Evolutionary conservation across 768 basidiomycete species (phyloP).

Genomic region (Roridomyces roridus): DNA sequence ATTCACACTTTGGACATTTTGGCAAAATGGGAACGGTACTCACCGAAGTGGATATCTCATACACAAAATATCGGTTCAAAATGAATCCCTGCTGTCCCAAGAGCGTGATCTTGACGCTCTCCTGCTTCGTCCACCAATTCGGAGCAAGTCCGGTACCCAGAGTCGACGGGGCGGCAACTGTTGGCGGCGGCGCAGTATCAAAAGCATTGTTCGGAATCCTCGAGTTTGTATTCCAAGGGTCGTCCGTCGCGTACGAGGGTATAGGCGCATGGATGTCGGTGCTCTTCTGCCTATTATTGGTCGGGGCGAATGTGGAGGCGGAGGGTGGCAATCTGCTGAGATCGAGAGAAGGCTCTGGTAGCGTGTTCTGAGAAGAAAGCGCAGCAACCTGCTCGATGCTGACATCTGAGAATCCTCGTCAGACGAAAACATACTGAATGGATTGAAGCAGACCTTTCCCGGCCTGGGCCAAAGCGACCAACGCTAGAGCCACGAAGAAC

Average conservation of each 20-base stretch:
- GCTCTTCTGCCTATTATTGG: conserved; percentile 51
- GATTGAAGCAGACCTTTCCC: conserved; percentile 64
- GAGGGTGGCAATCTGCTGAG: conserved; percentile 62
- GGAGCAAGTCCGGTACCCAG: conserved; percentile 75
- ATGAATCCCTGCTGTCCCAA: conserved; percentile 93
- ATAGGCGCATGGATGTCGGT: conserved; percentile 46
- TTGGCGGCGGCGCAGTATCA: conserved; percentile 30
- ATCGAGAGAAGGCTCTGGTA: conserved; percentile 78
- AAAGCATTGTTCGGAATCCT: conserved; percentile 40
- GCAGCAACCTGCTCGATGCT: conserved; percentile 83
- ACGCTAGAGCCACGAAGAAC: conserved; percentile 89
- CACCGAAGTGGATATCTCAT: conserved; percentile 81
- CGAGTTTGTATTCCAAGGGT: conserved; percentile 66
- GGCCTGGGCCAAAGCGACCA: conserved; percentile 86
- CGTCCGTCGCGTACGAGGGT: conserved; percentile 65
- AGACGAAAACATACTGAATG: not conserved
- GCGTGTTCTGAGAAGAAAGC: conserved; percentile 76
- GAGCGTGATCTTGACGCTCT: conserved; percentile 71
- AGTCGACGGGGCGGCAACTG: conserved; percentile 60
- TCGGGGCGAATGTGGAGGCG: conserved; percentile 54
- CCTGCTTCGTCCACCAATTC: conserved; percentile 90
- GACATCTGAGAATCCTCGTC: conserved; percentile 54
- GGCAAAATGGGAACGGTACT: conserved; percentile 31
- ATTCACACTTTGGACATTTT: not conserved
- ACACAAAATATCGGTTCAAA: conserved; percentile 85